Evolutionary conservation across 2,329 filamentous ascomycete species (phyloP).

Genomic region (Aureobasidium vineae): DNA sequence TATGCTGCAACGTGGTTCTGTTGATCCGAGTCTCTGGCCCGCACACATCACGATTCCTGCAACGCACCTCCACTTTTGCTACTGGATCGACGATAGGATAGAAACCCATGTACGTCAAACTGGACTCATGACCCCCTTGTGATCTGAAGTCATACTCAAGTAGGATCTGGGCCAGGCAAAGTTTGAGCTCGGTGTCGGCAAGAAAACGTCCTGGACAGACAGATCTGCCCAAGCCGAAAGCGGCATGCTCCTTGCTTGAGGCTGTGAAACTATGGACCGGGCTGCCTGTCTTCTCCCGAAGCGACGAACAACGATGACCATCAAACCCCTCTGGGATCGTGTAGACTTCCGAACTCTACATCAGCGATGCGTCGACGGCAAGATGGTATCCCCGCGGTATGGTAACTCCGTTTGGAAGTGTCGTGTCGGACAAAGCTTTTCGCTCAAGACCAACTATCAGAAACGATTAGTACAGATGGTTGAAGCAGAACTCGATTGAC

Average conservation of each 20-base stretch:
- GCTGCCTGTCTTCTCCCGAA: neutral
- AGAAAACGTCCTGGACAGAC: neutral
- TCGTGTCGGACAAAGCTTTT: neutral
- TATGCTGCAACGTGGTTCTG: too few species aligned
- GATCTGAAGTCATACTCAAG: neutral
- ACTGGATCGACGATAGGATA: neutral
- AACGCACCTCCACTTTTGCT: neutral
- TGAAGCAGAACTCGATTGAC: neutral
- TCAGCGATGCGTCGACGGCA: neutral
- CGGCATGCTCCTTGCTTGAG: neutral
- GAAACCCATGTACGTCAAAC: neutral
- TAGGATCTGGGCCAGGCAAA: neutral
- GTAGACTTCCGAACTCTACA: neutral
- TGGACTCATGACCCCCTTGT: neutral
- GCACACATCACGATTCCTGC: neutral
- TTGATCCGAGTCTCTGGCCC: too few species aligned
- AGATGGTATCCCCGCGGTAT: neutral
- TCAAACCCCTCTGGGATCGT: neutral
- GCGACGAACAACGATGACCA: neutral
- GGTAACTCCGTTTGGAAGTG: neutral
- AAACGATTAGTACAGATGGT: neutral
- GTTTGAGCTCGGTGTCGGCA: neutral
- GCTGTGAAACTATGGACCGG: neutral
- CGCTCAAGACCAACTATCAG: neutral
- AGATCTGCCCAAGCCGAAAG: neutral